A percentile compares a stretch with the other conserved stretches of the same genome.
These are phyloP conservation scores for Ambrosia trifida DNA, from an alignment of 129 eudicot species.

Conservation along the genomic window DNA sequence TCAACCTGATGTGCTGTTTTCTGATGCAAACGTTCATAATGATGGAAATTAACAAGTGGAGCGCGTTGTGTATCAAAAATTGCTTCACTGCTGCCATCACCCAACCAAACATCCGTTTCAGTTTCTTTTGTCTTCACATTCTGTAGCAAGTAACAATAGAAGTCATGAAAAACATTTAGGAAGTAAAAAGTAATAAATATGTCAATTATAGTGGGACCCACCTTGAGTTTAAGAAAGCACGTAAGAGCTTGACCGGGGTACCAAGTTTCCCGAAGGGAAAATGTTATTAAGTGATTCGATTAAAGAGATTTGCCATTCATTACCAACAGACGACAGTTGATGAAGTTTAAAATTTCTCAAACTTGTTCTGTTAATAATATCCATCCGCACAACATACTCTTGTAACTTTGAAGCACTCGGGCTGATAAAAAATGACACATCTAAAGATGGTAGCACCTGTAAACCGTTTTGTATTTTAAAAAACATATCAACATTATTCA, in stretches of 20 bases:
- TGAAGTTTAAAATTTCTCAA: slow-evolving; percentile 66
- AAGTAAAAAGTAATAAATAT: background rate
- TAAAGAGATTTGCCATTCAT: slow-evolving; percentile 77
- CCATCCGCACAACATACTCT: slow-evolving; percentile 84
- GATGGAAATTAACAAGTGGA: slow-evolving; percentile 74
- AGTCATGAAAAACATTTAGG: slow-evolving; percentile 5
- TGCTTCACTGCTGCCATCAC: slow-evolving; percentile 38
- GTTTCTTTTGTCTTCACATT: slow-evolving; percentile 43
- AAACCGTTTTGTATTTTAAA: background rate
- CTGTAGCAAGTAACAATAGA: slow-evolving; percentile 38
- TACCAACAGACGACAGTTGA: slow-evolving; percentile 75
- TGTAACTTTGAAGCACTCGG: slow-evolving; percentile 71
- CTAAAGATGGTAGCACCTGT: slow-evolving; percentile 89
- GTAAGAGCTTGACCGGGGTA: slow-evolving; percentile 86
- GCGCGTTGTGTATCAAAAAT: slow-evolving; percentile 52
- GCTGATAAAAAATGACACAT: slow-evolving; percentile 66
- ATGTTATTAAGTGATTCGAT: slow-evolving; percentile 58
- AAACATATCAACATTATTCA: background rate
- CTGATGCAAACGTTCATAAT: slow-evolving; percentile 64
- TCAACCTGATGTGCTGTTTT: slow-evolving; percentile 54
- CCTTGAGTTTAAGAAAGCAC: slow-evolving; percentile 90
- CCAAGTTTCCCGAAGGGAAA: slow-evolving; percentile 54
- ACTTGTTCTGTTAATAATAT: slow-evolving; percentile 69
- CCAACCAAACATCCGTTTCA: slow-evolving; percentile 57
- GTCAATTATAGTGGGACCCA: slow-evolving; percentile 14